Base-by-base conservation (phyloP, 2,329 filamentous ascomycete genomes). In the Huntiella bhutanensis region DNA sequence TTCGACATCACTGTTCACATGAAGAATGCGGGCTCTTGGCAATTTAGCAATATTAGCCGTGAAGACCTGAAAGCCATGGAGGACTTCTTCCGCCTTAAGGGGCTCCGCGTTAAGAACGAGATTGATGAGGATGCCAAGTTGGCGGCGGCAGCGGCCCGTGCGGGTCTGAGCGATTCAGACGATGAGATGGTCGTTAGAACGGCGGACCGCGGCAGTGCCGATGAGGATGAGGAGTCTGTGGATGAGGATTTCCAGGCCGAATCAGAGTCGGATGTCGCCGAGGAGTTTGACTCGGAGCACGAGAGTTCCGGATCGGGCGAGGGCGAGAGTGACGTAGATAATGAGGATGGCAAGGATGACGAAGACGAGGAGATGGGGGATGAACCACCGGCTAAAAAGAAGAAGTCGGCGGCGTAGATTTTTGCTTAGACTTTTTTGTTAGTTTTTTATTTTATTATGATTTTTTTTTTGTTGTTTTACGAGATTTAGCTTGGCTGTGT, bases 41-140 rank as follows among this genome's bases (percentile, higher is more conserved):
- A 95, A 58, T 98, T 98, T 67, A 94, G 86, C 65, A 98, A 98
- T 68, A 98, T 98, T 62, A 98, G 95, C 61, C 82, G 88, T 55
- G 91, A 98, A 66, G 91, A 98, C 60, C 84, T 96, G 62, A 83
- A 91, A 64, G 83, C 84, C 5, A 74, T 98, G n/a, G 91, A 98
- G 62, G 79, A 81, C 54, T 98, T 98, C 67, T 95, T 98, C 74
- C 91, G 92, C 64, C 75, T 85, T 54, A 96, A 96, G 70, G 82
- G 80, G 51, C 73, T 98, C 57, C 83, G 88, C 46, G 87, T 92
- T 48, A 96, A 95, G 77, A 98, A 98, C 61, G 91, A 98, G 65
- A 95, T 98, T 67, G 81, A 92, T 51, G 91, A 95, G 59, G 91
- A 98, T 55, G 82, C 84, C 59, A 78, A 82, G 59, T 54, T 74